Conservation (phyloP, 805 yeast genomes). For the Schwanniomyces polymorphus region DNA sequence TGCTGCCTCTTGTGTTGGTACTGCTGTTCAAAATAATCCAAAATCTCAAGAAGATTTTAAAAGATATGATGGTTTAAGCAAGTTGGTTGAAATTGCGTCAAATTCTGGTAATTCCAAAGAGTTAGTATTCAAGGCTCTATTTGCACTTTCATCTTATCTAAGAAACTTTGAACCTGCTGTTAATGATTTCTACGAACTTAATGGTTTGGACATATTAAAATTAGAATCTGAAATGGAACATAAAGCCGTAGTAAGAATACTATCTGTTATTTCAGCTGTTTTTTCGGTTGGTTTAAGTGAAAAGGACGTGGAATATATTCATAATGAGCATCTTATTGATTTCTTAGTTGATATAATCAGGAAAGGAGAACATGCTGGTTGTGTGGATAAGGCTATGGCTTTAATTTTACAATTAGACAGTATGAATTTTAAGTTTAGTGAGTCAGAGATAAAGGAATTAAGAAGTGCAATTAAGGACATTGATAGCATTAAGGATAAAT, state of each 20-base stretch:
- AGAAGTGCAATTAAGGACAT: slow-evolving; percentile 34
- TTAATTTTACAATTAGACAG: slow-evolving; percentile 48
- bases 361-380: slow-evolving; percentile 42
- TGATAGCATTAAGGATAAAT: slow-evolving; percentile 44
- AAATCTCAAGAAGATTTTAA: slow-evolving; percentile 68
- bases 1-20: slow-evolving; percentile 78
- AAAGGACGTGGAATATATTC: slow-evolving; percentile 40
- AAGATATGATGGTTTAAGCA: slow-evolving; percentile 49
- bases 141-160: slow-evolving; percentile 72
- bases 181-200: slow-evolving; percentile 48
- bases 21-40: slow-evolving; percentile 90
- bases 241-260: slow-evolving; percentile 51
- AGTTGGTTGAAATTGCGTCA: slow-evolving; percentile 43
- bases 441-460: slow-evolving; percentile 40
- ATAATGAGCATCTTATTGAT: slow-evolving; percentile 29
- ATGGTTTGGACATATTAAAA: slow-evolving; percentile 65
- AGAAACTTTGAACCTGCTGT: slow-evolving; percentile 67
- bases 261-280: slow-evolving; percentile 60
- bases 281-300: slow-evolving; percentile 51
- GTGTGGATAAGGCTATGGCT: slow-evolving; percentile 58
- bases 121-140: slow-evolving; percentile 64
- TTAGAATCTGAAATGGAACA: slow-evolving; percentile 21
- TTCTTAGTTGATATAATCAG: slow-evolving; percentile 31
- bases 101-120: slow-evolving; percentile 17
- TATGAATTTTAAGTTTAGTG: slow-evolving; percentile 43